A percentile compares a stretch with the other conserved stretches of the same genome.
phyloP scores from a whole-genome alignment of 1,139 yeast species.

The Blastobotrys indianensis region DNA sequence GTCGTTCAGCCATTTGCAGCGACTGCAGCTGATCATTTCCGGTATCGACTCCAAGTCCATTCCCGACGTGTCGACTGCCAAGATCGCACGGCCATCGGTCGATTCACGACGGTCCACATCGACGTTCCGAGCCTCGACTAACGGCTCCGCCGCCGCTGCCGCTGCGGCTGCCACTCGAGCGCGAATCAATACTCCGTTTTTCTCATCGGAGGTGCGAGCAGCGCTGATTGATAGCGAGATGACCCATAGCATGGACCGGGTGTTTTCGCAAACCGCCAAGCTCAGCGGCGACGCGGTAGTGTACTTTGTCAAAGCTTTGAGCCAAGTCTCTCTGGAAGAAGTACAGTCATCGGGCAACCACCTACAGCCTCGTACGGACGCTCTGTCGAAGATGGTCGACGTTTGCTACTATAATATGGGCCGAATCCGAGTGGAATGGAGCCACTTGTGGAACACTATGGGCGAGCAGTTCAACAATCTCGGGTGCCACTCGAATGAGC shows the following conservation, averaged over 20 bases:
- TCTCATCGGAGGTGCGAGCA: conserved; percentile 51
- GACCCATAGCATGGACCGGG: conserved; percentile 78
- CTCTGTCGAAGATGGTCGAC: conserved; percentile 92
- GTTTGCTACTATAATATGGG: conserved; percentile 97
- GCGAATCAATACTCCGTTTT: conserved; percentile 6
- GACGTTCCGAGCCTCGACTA: not conserved
- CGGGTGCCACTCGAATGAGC: conserved; percentile 71
- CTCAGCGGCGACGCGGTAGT: conserved; percentile 80
- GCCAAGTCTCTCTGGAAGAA: conserved; percentile 85
- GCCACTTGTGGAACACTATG: conserved; percentile 90
- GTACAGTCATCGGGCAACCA: conserved; percentile 85
- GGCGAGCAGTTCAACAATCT: conserved; percentile 83
- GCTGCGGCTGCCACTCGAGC: no score
- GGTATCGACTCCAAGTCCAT: conserved; percentile 81
- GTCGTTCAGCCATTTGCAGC: conserved; percentile 83
- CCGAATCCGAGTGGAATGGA: conserved; percentile 95
- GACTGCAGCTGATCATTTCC: conserved; percentile 80
- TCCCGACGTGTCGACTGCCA: conserved; percentile 80
- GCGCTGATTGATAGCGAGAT: conserved; percentile 68
- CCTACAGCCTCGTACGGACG: conserved; percentile 80
- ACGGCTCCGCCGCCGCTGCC: no score
- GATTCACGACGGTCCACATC: conserved; percentile 37
- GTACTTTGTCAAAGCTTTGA: conserved; percentile 78
- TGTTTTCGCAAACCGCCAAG: conserved; percentile 76
- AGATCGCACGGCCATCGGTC: conserved; percentile 44